Evolutionary conservation across 2,329 filamentous ascomycete genomes (phyloP).

Genomic region (Aspergillus aculeatus): DNA sequence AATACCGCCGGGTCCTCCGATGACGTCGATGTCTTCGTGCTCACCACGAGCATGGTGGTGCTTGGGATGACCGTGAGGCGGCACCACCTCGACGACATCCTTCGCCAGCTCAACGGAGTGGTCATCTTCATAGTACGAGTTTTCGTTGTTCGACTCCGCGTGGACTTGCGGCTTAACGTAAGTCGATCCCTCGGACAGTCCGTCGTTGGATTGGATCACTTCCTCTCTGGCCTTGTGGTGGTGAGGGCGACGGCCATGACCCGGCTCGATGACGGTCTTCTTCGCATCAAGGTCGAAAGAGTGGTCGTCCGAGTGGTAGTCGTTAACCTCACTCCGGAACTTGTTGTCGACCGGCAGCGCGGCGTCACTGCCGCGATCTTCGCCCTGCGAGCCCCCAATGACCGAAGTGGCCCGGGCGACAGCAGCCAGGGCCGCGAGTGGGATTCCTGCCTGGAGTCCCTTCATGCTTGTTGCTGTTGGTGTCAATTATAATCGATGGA

Average conservation of each 20-base stretch:
- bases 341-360: not conserved
- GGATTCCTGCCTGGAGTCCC: conserved; percentile 35
- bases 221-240: not conserved
- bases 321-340: not conserved
- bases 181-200: too few species aligned
- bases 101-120: too few species aligned
- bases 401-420: conserved; percentile 27
- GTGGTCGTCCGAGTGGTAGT: conserved; percentile 4
- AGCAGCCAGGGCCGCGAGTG: conserved; percentile 36
- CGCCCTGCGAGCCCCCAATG: conserved; percentile 10
- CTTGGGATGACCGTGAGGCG: not conserved
- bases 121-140: too few species aligned
- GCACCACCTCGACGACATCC: too few species aligned
- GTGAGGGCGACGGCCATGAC: not conserved
- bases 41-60: conserved; percentile 2
- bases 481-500: not conserved
- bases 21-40: conserved; percentile 11
- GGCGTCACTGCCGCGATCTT: conserved; percentile 8
- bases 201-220: not conserved
- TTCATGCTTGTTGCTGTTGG: conserved; percentile 29
- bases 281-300: conserved; percentile 1
- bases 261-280: not conserved
- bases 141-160: not conserved
- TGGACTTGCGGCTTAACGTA: too few species aligned
- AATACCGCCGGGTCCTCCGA: conserved; percentile 25